Evolutionary conservation across 1,284 basidiomycete species (phyloP).

Genomic region (Xanthoconium separans): DNA sequence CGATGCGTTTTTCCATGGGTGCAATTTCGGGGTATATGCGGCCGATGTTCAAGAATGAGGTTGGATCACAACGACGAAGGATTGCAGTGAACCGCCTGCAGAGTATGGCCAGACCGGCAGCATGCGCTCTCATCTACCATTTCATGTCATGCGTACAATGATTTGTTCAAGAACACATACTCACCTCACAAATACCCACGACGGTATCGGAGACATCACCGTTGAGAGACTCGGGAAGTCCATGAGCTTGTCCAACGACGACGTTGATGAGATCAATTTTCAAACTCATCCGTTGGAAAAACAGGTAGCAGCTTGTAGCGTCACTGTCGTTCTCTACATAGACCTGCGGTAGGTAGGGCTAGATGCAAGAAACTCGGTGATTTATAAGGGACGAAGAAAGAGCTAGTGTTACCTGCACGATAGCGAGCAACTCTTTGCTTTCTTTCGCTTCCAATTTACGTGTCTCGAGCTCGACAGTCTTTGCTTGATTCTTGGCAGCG

Average conservation of each 20-base stretch:
- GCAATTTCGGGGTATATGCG: slow-evolving; percentile 82
- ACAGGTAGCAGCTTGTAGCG: slow-evolving; percentile 83
- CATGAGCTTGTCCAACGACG: slow-evolving; percentile 78
- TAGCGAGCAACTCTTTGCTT: slow-evolving; percentile 70
- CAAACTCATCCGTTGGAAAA: slow-evolving; percentile 83
- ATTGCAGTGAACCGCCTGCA: slow-evolving; percentile 87
- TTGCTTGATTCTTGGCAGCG: slow-evolving; percentile 85
- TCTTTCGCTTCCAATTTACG: slow-evolving; percentile 82
- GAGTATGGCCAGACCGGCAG: slow-evolving; percentile 75
- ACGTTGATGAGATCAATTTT: slow-evolving; percentile 86
- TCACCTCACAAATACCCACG: slow-evolving; percentile 87
- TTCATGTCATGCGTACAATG: neutral
- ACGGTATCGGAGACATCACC: slow-evolving; percentile 77
- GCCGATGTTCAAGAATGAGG: slow-evolving; percentile 83
- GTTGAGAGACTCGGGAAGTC: slow-evolving; percentile 80
- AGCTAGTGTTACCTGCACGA: slow-evolving; percentile 53
- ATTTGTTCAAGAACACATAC: slow-evolving; percentile 15
- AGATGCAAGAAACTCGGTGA: slow-evolving; percentile 5
- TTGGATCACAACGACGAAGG: slow-evolving; percentile 74
- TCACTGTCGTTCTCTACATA: slow-evolving; percentile 87
- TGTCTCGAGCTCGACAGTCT: slow-evolving; percentile 85
- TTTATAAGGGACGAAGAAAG: neutral
- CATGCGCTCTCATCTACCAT: slow-evolving; percentile 73
- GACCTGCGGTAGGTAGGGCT: slow-evolving; percentile 83
- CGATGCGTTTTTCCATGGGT: slow-evolving; percentile 87